Base-by-base conservation (phyloP, 1,284 basidiomycete species). In the Leccinum pachyderme region DNA sequence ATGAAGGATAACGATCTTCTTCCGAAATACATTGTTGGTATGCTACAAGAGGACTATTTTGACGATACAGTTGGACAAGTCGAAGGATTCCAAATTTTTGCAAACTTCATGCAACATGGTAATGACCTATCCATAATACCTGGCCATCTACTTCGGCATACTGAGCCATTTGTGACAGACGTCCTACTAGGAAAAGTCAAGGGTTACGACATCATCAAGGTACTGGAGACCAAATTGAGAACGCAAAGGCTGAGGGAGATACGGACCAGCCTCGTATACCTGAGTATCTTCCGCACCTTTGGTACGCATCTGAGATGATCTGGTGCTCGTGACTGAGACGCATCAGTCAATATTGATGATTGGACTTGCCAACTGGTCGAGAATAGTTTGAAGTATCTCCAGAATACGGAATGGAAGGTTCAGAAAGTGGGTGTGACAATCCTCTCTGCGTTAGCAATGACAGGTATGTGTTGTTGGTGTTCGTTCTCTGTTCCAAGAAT, bases 31-130 rank as follows among this genome's bases (percentile, higher is more conserved):
- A 63, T 66, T 3, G 56, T 66, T 13, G 46, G 56, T 2, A 66
- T 66, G 65, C 44, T 68, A 7, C 49, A 39, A 25, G 39, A 59
- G 29, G 54, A 69, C 50, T 69, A 61, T 22, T 69, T 66, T 8
- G 63, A 69, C 5, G 67, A 69, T 39, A 58, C 65, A 8, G 55
- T 66, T 1, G 66, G 67, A n/a, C 49, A 15, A 5, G 52, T 68
- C 4, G 63, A 66, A 49, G 65, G 67, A 2, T 70, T 70, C 49
- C 67, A 67, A 18, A 57, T 66, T 5, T 69, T 70, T 8, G 47
- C 45, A 11, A 54, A 65, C 25, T 33, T 70, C 5, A 68, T 68
- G 57, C 51, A 52, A 46, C 24, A 66, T 4, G 55, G 63, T 66
- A 58, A 55, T 15, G 31, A 11, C 18, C 6, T 18, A 31, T 5